Evolutionary conservation across 305 asterid species (phyloP), one percentile per base, ranked within the genome.

Genomic region (Withania somnifera): DNA sequence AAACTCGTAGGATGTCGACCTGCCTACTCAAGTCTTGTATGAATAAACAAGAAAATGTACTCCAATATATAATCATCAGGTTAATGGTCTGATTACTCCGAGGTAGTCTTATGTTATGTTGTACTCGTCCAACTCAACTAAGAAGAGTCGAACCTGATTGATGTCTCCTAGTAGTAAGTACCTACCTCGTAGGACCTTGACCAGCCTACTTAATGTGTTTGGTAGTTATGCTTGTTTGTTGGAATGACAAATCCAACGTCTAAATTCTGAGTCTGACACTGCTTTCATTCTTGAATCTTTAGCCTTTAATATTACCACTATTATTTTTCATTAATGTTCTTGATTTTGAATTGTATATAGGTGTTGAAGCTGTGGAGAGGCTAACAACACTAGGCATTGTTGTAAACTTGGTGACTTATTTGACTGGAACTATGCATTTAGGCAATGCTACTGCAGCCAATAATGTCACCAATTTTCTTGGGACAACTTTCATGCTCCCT

Each of bases 401-500:
- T 0, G 95, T 94, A 13, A 94, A 94, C 79, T 88, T 94, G 47
- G 94, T 94, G 73, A 94, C 97, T 0, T 94, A 94, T 57, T 84
- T 94, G 88, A 94, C 94, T 0, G 87, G 89, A 5, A 94, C 98
- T 47, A 94, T 94, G 98, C 96, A 94, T 82, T 88, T 94, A 88
- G 98, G 98, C 20, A 94, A 90, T 86, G 98, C 98, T 2, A 34
- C 45, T 67, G 85, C 98, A 4, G 98, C 98, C 11, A 94, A 94
- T 40, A 91, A 87, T 15, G 96, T 91, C 38, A 94, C 98, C 13
- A 94, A 94, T 84, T 94, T 94, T 45, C 93, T 94, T 52, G 98
- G 98, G 20, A 94, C 94, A n/a, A 91, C 98, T 30, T 94, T 91
- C 75, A 91, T 94, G 97, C 91, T 94, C 11, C 88, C 90, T 71